phyloP scores from a whole-genome alignment of 441 rosid genomes.

The Jatropha podagrica region DNA sequence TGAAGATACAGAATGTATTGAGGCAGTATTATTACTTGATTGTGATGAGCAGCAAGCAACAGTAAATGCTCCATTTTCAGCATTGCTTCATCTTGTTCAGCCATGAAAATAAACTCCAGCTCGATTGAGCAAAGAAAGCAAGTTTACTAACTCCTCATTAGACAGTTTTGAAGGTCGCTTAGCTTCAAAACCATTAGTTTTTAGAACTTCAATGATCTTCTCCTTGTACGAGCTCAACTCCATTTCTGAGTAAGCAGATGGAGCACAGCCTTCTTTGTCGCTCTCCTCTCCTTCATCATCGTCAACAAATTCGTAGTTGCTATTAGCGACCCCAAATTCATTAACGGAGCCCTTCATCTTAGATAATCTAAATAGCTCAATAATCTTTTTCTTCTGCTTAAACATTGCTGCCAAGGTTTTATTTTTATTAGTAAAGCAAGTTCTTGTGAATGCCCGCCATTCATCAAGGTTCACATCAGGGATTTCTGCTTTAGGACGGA shows the following conservation, averaged over 20 bases:
- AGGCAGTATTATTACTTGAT: background rate
- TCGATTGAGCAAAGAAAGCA: slow-evolving; percentile 56
- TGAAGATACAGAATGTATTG: background rate
- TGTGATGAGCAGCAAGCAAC: slow-evolving; percentile 11
- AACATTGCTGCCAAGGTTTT: slow-evolving; percentile 83
- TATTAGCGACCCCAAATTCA: background rate
- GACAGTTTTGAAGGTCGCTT: slow-evolving; percentile 81
- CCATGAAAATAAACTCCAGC: slow-evolving; percentile 64
- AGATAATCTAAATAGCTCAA: slow-evolving; percentile 52
- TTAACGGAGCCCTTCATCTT: slow-evolving; percentile 10
- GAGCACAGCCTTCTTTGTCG: slow-evolving; percentile 23
- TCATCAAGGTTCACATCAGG: slow-evolving; percentile 52
- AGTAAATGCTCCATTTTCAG: slow-evolving; percentile 20
- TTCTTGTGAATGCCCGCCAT: slow-evolving; percentile 65
- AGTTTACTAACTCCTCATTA: slow-evolving; percentile 51
- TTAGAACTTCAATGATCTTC: slow-evolving; percentile 46
- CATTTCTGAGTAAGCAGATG: slow-evolving; percentile 30
- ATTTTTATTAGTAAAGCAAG: slow-evolving; percentile 79
- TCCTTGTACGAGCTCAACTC: slow-evolving; percentile 54
- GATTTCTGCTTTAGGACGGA: slow-evolving; percentile 61
- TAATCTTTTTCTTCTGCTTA: slow-evolving; percentile 85
- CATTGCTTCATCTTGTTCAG: slow-evolving; percentile 21
- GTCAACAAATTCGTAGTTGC: slow-evolving; percentile 4
- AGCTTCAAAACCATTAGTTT: slow-evolving; percentile 50
- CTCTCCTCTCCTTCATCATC: slow-evolving; percentile 22